phyloP scores from a whole-genome alignment of 352 stramenopile genomes.

The Pythium myriotylum region DNA sequence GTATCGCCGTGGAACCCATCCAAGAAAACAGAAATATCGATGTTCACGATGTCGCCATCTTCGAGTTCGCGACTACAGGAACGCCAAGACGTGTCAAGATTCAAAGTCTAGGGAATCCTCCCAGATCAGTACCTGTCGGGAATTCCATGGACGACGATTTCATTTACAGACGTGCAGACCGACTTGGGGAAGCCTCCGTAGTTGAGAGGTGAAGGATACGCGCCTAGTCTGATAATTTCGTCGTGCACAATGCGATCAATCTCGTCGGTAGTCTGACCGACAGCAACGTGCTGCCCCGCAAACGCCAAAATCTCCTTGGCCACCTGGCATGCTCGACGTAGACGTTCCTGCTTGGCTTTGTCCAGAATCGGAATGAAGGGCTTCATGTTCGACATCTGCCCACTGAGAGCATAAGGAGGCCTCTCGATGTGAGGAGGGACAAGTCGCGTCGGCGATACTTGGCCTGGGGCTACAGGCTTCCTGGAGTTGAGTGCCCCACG shows the following conservation, averaged over 20 bases:
- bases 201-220: constrained; percentile 92
- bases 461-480: constrained; percentile 45
- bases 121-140: constrained; percentile 75
- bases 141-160: constrained; percentile 97
- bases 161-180: constrained; percentile 96
- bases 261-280: constrained; percentile 92
- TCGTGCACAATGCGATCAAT: constrained; percentile 94
- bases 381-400: constrained; percentile 66
- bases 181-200: constrained; percentile 95
- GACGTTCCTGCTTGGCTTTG: constrained; percentile 53
- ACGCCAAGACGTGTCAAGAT: neutral
- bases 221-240: constrained; percentile 82
- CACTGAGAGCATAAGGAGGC: constrained; percentile 66
- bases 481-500: constrained; percentile 16
- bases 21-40: constrained; percentile 95
- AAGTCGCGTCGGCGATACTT: constrained; percentile 46
- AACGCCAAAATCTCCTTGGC: constrained; percentile 84
- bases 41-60: constrained; percentile 96
- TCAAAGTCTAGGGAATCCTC: too few species aligned
- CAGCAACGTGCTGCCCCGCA: constrained; percentile 66
- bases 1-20: constrained; percentile 98
- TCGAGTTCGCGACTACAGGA: constrained; percentile 59
- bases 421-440: constrained; percentile 59
- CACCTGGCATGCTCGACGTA: constrained; percentile 74
- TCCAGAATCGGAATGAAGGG: constrained; percentile 83